A percentile compares a stretch with the other conserved stretches of the same genome.
Conservation (phyloP, 2,329 filamentous ascomycete species). For the Chaetomium olivaceum region DNA sequence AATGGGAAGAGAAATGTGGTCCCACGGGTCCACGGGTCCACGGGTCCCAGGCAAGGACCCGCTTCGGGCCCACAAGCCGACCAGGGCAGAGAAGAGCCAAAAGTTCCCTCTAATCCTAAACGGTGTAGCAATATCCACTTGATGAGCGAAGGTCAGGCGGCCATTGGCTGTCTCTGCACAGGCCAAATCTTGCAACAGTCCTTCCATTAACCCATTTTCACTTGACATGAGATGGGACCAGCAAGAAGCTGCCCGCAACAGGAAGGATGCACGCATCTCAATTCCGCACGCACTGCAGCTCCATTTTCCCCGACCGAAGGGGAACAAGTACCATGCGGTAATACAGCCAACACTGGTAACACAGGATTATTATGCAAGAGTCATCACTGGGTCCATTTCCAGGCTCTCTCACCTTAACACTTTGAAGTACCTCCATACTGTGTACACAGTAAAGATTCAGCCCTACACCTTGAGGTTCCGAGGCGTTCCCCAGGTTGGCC, state of each 20-base stretch:
- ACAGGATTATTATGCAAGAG: neutral
- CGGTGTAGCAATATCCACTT: constrained; percentile 2
- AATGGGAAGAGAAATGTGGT: neutral
- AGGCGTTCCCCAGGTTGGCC: constrained; percentile 10
- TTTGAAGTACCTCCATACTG: no score
- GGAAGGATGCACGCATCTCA: neutral
- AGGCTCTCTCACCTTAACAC: neutral
- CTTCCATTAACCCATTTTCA: constrained; percentile 23
- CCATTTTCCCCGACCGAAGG: neutral
- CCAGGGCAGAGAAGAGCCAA: neutral
- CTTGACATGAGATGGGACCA: neutral
- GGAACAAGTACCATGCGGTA: neutral
- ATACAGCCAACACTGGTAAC: neutral
- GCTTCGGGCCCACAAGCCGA: neutral
- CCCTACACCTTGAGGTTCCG: constrained; percentile 11
- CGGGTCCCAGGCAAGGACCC: neutral
- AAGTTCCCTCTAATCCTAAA: constrained; percentile 1
- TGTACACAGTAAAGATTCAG: constrained; percentile 12
- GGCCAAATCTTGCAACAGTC: constrained; percentile 20
- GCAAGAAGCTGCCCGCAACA: neutral
- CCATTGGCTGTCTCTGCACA: constrained; percentile 19
- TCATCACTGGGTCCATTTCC: neutral
- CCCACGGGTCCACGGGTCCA: neutral
- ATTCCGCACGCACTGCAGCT: neutral
- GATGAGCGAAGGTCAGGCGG: neutral